Base-by-base conservation (phyloP, 2,329 filamentous ascomycete species). In the Fusarium penzigii region DNA sequence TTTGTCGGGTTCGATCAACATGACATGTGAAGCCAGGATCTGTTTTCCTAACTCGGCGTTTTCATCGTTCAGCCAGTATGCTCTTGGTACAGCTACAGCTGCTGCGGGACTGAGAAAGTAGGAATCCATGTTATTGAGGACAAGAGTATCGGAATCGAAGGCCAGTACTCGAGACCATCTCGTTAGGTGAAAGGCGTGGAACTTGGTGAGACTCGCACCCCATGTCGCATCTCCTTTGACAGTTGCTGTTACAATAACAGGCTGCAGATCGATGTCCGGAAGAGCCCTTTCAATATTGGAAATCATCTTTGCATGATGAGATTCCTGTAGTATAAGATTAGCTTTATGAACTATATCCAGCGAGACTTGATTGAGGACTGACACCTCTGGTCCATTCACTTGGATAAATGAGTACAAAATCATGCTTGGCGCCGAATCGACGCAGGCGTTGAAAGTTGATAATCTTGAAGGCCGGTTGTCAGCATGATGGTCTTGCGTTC, bases 221-320 rank as follows among this genome's bases (percentile, higher is more conserved):
- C 53, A 55, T 9, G 53, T 55, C 9, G 49, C 36, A 43, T 55
- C 53, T n/a, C 49, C 53, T 17, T 55, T 53, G 12, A 42, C 16
- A 7, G 53, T 55, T 9, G 49, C 46, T 29, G 49, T 29, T 40
- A 49, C 43, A 11, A 43, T 43, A 29, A 53, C 45, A 16, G 49
- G 49, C 10, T 36, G 43, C 12, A 52, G 39, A 20, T 46, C 17
- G 17, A 55, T 48, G 13, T 55, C 10, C 7, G 52, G 52, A 29
- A 49, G 17, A 10, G 29, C 13, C 9, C 25, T 16, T 17, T 39
- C 39, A 2, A 53, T n/a, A 3, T 41, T 49, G 9, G 16, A 13
- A 9, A 53, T 29, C 13, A 42, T 17, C 14, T 39, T 39, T 8
- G 46, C 51, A 25, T 42, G 32, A 6, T 39, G n/a, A 4, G 51